Base-by-base conservation (phyloP, 768 basidiomycete species). In the Rhizopogon sp. region DNA sequence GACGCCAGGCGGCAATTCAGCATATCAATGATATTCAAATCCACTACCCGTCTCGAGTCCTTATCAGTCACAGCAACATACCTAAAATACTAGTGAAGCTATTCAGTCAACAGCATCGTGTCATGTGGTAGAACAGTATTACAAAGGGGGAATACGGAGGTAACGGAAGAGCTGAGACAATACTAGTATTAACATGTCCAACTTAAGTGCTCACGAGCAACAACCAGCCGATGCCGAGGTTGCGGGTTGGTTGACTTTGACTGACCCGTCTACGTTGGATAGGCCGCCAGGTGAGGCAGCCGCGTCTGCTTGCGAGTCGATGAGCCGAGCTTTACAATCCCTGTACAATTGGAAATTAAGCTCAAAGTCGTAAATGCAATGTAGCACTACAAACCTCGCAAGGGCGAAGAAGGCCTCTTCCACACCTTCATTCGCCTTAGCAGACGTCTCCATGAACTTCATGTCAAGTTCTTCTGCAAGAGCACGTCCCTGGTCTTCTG, bases 391-490 rank as follows among this genome's bases (percentile, higher is more conserved):
- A 60, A 58, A 96, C 95, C 94, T 85, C 31, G 97, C 94, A 54
- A 98, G 81, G 4, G 90, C 90, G 73, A 98, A 97, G 81, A 99
- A 99, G 11, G 96, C 96, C 63, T 98, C 93, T 74, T 99, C 97
- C 37, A 99, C 97, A 56, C 93, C 93, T 50, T 96, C 93, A 70
- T 98, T 98, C 44, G 89, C 81, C 77, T 98, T 98, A 39, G 97
- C 97, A 16, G 90, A 93, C 14, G 97, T 99, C 76, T 98, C 97
- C 81, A 98, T 88, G 72, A 98, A 99, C 69, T 82, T 87, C 71
- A 99, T 81, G n/a, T 92, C 94, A 31, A 98, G 82, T 71, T 98
- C 94, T 52, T 88, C 79, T 5, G 97, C 97, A 43, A 99, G 82
- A 63, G 89, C 90, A 55, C 87, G 87, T 41, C 97, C 96, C 74